Conservation (phyloP, 208 protist genomes). For the Crithidia brevicula region DNA sequence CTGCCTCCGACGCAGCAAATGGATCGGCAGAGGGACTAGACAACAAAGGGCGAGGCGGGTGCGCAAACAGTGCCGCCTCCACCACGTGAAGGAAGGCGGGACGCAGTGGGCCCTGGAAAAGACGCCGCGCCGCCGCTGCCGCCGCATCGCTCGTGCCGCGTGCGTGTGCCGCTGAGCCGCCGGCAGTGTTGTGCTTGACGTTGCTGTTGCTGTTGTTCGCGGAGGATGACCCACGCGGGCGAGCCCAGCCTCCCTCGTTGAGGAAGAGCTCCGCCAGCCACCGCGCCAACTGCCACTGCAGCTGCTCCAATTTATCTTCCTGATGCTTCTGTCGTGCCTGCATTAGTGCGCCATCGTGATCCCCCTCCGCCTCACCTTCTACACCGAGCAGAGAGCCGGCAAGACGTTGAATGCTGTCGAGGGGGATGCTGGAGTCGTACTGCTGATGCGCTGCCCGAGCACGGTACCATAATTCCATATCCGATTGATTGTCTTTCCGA, state of each 20-base stretch:
- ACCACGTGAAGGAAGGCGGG: slow-evolving; percentile 17
- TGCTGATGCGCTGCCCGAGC: slow-evolving; percentile 29
- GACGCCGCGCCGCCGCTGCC: slow-evolving; percentile 10
- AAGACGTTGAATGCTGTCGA: slow-evolving; percentile 5
- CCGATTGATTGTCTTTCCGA: slow-evolving; percentile 10
- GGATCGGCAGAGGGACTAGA: no score
- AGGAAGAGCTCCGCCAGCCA: slow-evolving; percentile 73
- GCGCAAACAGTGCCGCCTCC: slow-evolving; percentile 15
- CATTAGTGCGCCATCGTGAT: neutral
- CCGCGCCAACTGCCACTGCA: slow-evolving; percentile 56
- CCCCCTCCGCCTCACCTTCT: neutral
- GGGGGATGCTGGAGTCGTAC: slow-evolving; percentile 25
- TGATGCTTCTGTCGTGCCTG: slow-evolving; percentile 11
- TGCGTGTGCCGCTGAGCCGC: no score
- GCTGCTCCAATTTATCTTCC: slow-evolving; percentile 20
- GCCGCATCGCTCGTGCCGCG: neutral
- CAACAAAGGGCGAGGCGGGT: no score
- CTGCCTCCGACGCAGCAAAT: neutral
- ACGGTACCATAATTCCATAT: slow-evolving; percentile 41
- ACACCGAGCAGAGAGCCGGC: neutral
- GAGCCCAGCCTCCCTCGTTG: slow-evolving; percentile 76
- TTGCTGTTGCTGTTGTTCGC: neutral
- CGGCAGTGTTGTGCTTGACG: neutral
- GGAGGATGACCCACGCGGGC: neutral
- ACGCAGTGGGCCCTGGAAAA: slow-evolving; percentile 19